Evolutionary conservation across 768 basidiomycete species (phyloP).

Genomic region (Leucocoprinus leucothites): DNA sequence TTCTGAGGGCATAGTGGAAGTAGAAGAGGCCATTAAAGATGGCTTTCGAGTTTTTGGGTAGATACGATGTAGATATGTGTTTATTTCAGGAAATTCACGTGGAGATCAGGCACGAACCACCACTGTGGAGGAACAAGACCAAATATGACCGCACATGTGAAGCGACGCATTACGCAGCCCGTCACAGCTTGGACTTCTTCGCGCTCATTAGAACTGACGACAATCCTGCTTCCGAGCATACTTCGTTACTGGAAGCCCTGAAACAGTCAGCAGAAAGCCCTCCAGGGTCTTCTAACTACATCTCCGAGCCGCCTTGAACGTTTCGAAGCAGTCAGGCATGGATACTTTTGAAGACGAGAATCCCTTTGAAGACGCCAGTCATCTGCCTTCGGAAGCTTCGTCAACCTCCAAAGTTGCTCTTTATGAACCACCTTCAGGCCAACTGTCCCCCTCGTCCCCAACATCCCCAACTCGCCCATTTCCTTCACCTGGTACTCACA

Average conservation of each 20-base stretch:
- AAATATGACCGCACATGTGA: conserved; percentile 26
- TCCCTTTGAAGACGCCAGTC: conserved; percentile 53
- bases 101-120: conserved; percentile 16
- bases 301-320: not conserved
- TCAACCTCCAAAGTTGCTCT: conserved; percentile 52
- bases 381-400: conserved; percentile 48
- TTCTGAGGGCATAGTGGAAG: conserved; percentile 24
- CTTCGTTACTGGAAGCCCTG: not conserved
- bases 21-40: conserved; percentile 30
- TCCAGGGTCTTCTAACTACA: not conserved
- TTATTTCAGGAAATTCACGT: conserved; percentile 9
- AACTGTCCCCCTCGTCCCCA: conserved; percentile 47
- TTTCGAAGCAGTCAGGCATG: conserved; percentile 24
- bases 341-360: conserved; percentile 63
- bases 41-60: conserved; percentile 65
- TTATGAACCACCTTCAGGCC: conserved; percentile 61
- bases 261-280: not conserved
- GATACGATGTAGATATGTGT: conserved; percentile 6
- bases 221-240: not conserved
- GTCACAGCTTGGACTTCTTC: not conserved
- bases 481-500: conserved; percentile 55
- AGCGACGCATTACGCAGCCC: conserved; percentile 5
- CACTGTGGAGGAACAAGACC: conserved; percentile 36
- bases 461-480: conserved; percentile 38
- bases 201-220: not conserved